These are phyloP conservation scores for Bassia scoparia DNA, from an alignment of 148 eudicot species.

Conservation along the genomic window DNA sequence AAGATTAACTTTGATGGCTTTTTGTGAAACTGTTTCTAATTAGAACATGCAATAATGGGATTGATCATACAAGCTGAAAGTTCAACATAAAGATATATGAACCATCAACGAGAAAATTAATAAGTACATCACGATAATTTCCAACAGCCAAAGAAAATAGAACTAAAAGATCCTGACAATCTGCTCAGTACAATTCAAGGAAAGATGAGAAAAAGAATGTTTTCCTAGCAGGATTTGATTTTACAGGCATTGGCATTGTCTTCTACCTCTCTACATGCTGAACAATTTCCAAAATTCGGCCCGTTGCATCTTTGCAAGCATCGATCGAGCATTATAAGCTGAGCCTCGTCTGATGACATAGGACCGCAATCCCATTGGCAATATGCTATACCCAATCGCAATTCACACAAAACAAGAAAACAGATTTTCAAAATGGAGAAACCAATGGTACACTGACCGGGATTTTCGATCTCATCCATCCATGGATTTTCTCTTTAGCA, in stretches of 20 bases:
- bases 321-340: not conserved
- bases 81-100: constrained; percentile 22
- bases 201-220: constrained; percentile 2
- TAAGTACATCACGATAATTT: constrained; percentile 15
- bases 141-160: constrained; percentile 13
- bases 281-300: not conserved
- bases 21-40: too few species aligned
- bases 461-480: constrained; percentile 56
- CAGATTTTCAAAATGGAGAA: constrained; percentile 31
- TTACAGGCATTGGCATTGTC: constrained; percentile 4
- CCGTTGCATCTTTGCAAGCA: constrained; percentile 12
- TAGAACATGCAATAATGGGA: too few species aligned
- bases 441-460: constrained; percentile 60
- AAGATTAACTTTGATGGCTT: too few species aligned
- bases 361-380: constrained; percentile 1
- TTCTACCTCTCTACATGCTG: not conserved
- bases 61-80: constrained; percentile 8
- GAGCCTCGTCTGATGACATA: not conserved
- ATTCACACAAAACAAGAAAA: not conserved
- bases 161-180: constrained; percentile 17
- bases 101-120: constrained; percentile 13
- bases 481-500: constrained; percentile 66
- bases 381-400: not conserved
- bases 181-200: constrained; percentile 7
- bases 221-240: constrained; percentile 6